These are phyloP conservation scores for Tylopilus cervinicoccineus DNA, from an alignment of 768 basidiomycete species.

Conservation along the genomic window DNA sequence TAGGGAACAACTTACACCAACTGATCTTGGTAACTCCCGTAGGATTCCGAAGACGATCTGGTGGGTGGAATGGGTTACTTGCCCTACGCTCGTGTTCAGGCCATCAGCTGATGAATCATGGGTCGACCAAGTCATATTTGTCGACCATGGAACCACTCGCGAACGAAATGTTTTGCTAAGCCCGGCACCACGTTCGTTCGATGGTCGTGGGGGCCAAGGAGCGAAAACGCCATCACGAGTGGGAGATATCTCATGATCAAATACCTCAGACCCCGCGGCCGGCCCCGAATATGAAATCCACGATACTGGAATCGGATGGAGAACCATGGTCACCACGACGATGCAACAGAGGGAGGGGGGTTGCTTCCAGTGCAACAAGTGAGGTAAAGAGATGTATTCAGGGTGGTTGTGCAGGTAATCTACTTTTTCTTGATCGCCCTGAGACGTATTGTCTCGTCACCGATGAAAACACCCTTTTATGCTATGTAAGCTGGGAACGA, in stretches of 20 bases:
- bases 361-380: background rate
- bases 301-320: no score
- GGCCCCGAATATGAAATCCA: background rate
- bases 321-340: background rate
- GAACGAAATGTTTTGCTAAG: background rate
- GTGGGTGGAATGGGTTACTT: background rate
- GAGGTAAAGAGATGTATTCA: slow-evolving; percentile 2
- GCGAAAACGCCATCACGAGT: background rate
- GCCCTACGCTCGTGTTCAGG: background rate
- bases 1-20: background rate
- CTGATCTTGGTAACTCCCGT: background rate
- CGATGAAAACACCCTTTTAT: slow-evolving; percentile 85
- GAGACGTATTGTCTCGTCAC: slow-evolving; percentile 87
- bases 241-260: background rate
- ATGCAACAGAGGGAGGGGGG: background rate
- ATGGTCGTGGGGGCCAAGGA: background rate
- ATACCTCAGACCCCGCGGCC: background rate
- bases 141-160: background rate
- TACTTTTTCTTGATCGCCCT: slow-evolving; percentile 97
- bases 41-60: background rate
- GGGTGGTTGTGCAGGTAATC: slow-evolving; percentile 21
- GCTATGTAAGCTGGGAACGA: slow-evolving; percentile 2
- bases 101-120: background rate
- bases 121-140: background rate
- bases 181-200: background rate